phyloP scores from a whole-genome alignment of 176 grass and related monocot species.

The Carex parvula region DNA sequence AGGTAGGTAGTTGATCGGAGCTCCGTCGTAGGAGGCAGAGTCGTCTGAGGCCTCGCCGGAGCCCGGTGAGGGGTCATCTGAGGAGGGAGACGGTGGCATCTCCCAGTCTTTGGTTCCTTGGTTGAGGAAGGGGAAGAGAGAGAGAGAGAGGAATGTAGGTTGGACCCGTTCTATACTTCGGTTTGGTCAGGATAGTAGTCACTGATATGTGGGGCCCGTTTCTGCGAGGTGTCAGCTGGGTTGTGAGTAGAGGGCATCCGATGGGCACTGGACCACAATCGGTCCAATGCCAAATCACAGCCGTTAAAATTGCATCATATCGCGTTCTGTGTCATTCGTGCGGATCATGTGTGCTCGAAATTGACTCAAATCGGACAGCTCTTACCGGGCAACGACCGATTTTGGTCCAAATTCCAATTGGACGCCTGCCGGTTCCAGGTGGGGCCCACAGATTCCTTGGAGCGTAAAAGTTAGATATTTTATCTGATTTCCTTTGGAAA shows the following conservation, averaged over 20 bases:
- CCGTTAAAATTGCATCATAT: no score
- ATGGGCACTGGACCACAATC: no score
- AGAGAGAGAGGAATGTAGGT: background rate
- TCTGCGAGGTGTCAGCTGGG: background rate
- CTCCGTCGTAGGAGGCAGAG: slow-evolving; percentile 14
- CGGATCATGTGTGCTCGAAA: no score
- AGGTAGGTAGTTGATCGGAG: slow-evolving; percentile 73
- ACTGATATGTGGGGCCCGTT: background rate
- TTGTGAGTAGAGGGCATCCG: no score
- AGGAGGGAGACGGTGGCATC: background rate
- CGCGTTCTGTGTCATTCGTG: no score
- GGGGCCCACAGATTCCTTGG: background rate
- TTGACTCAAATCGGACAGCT: no score
- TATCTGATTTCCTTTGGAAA: background rate
- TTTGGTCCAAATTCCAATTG: no score
- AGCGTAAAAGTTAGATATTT: background rate
- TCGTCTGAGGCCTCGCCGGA: slow-evolving; percentile 9
- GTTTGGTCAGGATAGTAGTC: background rate
- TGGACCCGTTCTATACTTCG: slow-evolving; percentile 4
- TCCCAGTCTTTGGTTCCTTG: background rate
- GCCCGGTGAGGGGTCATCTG: background rate
- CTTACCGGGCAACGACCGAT: no score
- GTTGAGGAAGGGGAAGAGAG: background rate
- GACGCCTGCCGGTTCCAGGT: background rate
- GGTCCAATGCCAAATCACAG: no score